Conservation (phyloP, 768 basidiomycete species). For the Polyporus arcularius region DNA sequence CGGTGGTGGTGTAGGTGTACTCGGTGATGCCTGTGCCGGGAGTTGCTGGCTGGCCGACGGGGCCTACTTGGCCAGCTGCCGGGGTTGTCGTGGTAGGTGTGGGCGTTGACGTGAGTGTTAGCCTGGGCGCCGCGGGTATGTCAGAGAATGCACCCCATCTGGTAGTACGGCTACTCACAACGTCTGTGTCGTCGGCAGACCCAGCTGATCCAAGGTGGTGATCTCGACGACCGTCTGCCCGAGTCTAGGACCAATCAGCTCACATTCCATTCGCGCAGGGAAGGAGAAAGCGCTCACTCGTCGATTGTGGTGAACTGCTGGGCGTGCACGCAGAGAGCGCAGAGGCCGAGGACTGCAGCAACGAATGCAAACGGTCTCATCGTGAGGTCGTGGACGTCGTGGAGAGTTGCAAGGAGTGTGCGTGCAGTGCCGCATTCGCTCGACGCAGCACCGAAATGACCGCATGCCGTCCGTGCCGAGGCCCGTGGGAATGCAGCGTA, state of each 20-base stretch:
- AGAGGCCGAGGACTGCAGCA: slow-evolving; percentile 11
- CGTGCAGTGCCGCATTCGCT: too few relatives aligned
- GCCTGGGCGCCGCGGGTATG: too few relatives aligned
- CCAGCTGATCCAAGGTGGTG: slow-evolving; percentile 42
- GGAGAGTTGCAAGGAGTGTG: neutral
- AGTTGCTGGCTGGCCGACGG: slow-evolving; percentile 49
- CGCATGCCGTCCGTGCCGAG: slow-evolving; percentile 16
- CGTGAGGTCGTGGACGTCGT: slow-evolving; percentile 3
- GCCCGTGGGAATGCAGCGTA: neutral
- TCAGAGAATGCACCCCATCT: too few relatives aligned
- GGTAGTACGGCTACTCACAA: slow-evolving; percentile 37
- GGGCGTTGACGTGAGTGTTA: neutral
- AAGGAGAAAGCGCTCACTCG: slow-evolving; percentile 38
- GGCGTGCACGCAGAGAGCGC: slow-evolving; percentile 23
- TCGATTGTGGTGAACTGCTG: slow-evolving; percentile 53
- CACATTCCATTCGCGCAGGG: slow-evolving; percentile 6
- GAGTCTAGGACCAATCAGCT: slow-evolving; percentile 28
- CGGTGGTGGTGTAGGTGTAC: slow-evolving; percentile 37
- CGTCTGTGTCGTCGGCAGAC: slow-evolving; percentile 41
- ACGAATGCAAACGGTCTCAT: slow-evolving; percentile 25
- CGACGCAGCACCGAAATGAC: too few relatives aligned
- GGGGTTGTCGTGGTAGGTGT: slow-evolving; percentile 13
- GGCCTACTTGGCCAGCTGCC: slow-evolving; percentile 39
- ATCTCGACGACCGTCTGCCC: slow-evolving; percentile 57
- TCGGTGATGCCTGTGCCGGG: slow-evolving; percentile 20